Conservation (phyloP, 805 yeast species). For the Metschnikowia dekortorum region DNA sequence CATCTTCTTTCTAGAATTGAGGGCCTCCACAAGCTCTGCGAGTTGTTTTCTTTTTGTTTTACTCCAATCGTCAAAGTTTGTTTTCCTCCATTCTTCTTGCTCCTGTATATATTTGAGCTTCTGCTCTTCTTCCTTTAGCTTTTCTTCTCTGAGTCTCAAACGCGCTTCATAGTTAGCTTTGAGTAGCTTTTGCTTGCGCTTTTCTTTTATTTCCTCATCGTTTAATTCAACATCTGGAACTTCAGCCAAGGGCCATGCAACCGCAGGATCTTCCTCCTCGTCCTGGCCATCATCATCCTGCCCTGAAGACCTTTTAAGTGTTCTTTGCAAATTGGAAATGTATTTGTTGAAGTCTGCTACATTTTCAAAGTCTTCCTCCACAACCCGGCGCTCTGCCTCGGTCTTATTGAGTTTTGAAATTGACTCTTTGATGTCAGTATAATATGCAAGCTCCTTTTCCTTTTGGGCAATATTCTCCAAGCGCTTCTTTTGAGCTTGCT, state of each 20-base stretch:
- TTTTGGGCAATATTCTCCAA: slow-evolving; percentile 75
- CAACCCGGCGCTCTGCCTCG: slow-evolving; percentile 51
- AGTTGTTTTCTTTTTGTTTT: slow-evolving; percentile 61
- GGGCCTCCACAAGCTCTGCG: slow-evolving; percentile 50
- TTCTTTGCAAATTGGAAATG: slow-evolving; percentile 56
- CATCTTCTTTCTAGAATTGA: slow-evolving; percentile 65
- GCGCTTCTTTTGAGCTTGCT: slow-evolving; percentile 84
- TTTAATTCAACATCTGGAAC: slow-evolving; percentile 78
- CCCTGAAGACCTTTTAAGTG: slow-evolving; percentile 63
- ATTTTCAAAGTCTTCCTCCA: slow-evolving; percentile 74
- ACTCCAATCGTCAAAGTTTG: slow-evolving; percentile 78
- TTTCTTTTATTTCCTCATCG: slow-evolving; percentile 80
- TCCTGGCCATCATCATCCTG: slow-evolving; percentile 58
- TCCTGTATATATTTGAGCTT: slow-evolving; percentile 55
- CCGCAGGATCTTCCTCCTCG: slow-evolving; percentile 44
- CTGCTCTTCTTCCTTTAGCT: slow-evolving; percentile 57
- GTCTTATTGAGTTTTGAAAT: slow-evolving; percentile 48
- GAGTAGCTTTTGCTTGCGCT: slow-evolving; percentile 74
- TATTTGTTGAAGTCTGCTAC: slow-evolving; percentile 68
- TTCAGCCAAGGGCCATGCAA: slow-evolving; percentile 66
- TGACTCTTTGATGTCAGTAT: slow-evolving; percentile 51
- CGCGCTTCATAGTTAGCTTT: slow-evolving; percentile 90
- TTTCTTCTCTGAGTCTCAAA: slow-evolving; percentile 73
- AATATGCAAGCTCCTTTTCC: slow-evolving; percentile 75
- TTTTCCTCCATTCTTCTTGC: slow-evolving; percentile 74